These are phyloP conservation scores for Neonectria magnoliae DNA, from an alignment of 2,329 filamentous ascomycete genomes.

Conservation along the genomic window DNA sequence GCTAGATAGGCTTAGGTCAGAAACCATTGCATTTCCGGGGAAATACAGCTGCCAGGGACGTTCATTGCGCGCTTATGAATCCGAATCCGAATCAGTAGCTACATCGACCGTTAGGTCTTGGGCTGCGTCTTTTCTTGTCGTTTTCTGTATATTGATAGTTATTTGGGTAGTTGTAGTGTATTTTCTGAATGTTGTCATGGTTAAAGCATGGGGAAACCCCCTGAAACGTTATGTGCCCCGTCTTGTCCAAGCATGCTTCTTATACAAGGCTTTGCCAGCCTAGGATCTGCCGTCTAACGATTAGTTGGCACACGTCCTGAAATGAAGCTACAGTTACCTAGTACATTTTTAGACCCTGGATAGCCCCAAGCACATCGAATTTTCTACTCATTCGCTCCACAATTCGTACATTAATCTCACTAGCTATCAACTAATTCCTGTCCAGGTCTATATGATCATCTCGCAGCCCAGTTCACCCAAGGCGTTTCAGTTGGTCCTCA, in stretches of 20 bases:
- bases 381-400: constrained; percentile 31
- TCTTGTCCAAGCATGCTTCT: not conserved
- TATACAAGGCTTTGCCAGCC: constrained; percentile 37
- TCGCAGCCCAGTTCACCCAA: no score
- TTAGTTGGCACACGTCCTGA: constrained; percentile 25
- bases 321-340: constrained; percentile 33
- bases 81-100: no score
- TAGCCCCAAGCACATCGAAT: constrained; percentile 22
- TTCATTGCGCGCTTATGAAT: no score
- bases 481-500: constrained; percentile 3
- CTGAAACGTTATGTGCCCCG: no score
- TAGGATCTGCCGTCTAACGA: not conserved
- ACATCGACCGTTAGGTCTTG: no score
- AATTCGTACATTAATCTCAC: constrained; percentile 36
- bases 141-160: no score
- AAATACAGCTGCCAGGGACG: not conserved
- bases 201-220: no score
- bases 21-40: not conserved
- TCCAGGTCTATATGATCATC: no score
- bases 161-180: no score
- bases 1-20: not conserved
- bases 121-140: no score
- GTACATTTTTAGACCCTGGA: constrained; percentile 38
- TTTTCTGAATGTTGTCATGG: no score
- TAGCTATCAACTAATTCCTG: no score